These are phyloP conservation scores for Ustilago curta DNA, from an alignment of 1,284 basidiomycete genomes.

Conservation along the genomic window DNA sequence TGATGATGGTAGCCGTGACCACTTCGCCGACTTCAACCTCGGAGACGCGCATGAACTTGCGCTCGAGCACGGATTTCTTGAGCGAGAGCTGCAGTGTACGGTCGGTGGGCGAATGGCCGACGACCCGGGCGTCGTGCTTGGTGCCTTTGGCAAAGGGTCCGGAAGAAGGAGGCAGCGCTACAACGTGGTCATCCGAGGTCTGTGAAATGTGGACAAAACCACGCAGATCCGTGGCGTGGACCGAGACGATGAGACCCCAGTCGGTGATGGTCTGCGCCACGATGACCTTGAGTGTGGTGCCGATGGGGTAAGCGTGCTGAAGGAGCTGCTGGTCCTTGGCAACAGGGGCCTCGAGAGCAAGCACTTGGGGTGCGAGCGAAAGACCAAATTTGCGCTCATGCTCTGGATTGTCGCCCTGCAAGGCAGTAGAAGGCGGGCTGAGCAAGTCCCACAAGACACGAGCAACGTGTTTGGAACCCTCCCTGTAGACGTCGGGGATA, in stretches of 20 bases:
- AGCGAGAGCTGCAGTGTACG: conserved; percentile 88
- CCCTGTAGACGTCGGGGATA: conserved; percentile 71
- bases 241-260: conserved; percentile 62
- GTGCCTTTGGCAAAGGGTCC: conserved; percentile 60
- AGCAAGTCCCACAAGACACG: conserved; percentile 79
- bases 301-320: conserved; percentile 60
- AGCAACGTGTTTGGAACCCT: conserved; percentile 80
- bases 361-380: conserved; percentile 58
- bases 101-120: conserved; percentile 87
- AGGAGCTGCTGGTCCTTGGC: conserved; percentile 39
- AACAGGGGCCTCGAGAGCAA: conserved; percentile 50
- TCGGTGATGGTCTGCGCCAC: conserved; percentile 58
- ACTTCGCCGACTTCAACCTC: conserved; percentile 74
- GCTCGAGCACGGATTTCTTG: conserved; percentile 83
- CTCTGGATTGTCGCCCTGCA: conserved; percentile 48
- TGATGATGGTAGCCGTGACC: conserved; percentile 56
- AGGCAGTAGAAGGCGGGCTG: conserved; percentile 28
- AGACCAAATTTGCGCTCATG: conserved; percentile 64
- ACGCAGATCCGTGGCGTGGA: conserved; percentile 49
- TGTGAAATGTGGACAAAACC: conserved; percentile 79
- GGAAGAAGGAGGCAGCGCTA: conserved; percentile 75
- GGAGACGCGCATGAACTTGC: conserved; percentile 85
- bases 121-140: conserved; percentile 85
- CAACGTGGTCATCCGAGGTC: conserved; percentile 88
- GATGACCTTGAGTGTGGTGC: conserved; percentile 50